Base-by-base conservation (phyloP, 805 yeast genomes). In the Candida vaughaniae region DNA sequence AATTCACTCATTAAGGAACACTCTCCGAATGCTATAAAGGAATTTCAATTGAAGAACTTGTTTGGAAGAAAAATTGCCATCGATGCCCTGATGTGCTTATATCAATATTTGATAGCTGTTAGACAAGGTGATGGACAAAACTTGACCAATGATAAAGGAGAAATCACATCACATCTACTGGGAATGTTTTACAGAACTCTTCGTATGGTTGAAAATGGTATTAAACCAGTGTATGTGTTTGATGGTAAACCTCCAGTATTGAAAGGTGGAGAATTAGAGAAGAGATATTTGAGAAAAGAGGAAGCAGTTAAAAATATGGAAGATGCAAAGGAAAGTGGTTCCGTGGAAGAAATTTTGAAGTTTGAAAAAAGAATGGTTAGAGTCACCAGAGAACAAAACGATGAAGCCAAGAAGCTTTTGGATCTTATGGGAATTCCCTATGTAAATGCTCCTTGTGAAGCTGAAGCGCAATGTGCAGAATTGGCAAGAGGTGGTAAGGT, bases 391-490 rank as follows among this genome's bases (percentile, higher is more conserved):
- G 90, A 88, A 49, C 99, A 93, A 48, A 93, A 91, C 52, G 97
- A 86, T 23, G 98, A 93, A 53, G 98, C 96, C 15, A 87, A 88
- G 60, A 71, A 76, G 45, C 64, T 93, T 37, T 69, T 93, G 38
- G 76, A 70, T 33, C 64, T 91, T 23, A 93, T 93, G 99, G 99
- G 99, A 0, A 85, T 93, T 33, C 99, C 99, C 2, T 86, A 69
- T 50, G 84, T 93, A 4, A 80, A 79, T 37, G 98, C 99, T 0
- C 99, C 99, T 1, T 83, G 96, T 57, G 99, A 93, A 62, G 99
- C 99, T 2, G 99, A 93, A 59, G 96, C 99, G 0, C 98, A 93
- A 53, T 93, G 99, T 69, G 98, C 99, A 0, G 93, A 80, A 45
- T 64, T 93, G 32, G 97, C 97, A 3, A 77, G 80, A 40, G 77